Base-by-base conservation (phyloP, 768 basidiomycete genomes). In the Lenzites betulinus region DNA sequence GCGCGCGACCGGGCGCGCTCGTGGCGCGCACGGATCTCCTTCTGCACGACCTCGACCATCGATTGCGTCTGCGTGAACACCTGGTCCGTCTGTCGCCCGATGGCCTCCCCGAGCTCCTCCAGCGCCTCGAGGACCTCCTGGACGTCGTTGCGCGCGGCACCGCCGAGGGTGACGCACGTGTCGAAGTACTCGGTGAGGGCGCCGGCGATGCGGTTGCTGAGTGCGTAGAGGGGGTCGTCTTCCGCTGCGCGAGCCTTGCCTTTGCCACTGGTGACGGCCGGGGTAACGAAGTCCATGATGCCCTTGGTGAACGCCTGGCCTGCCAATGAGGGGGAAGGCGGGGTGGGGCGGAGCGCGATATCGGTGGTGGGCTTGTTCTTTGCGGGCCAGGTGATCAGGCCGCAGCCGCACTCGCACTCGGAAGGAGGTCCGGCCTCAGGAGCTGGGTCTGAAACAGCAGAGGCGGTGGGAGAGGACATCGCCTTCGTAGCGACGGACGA, bases 401-500 rank as follows among this genome's bases (percentile, higher is more conserved):
- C 69, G 54, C 69, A 72, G 35, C 71, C 69, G 46, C 71, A 69
- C 6, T 62, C 63, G 49, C 71, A 70, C 46, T 72, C 70, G n/a
- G 69, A 64, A 15, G 65, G 64, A 44, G 60, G 64, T 28, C 59
- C 51, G 0, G 51, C 48, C 7, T 53, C 36, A 2, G 43, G 44
- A 8, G 41, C 51, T 15, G 53, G 48, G 7, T 62, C 60, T 15
- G 54, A 33, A 43, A 35, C 38, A 12, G 54, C 51, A 7, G 64
- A 36, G 13, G 64, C 41, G 30, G 69, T 62, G 36, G 66, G 61
- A 35, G 56, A 61, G 47, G 51, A 46, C 18, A 52, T 20, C 11
- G 58, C 23, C 59, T 62, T 46, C 52, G 46, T 54, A 18, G 63
- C 62, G 12, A 64, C 62, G 20, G 60, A 59, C 1, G 67, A 63